Percentiles rank a stretch among this genome's conserved stretches.
phyloP scores from a whole-genome alignment of 2,329 filamentous ascomycete species.

The Xylariaceae sp. region DNA sequence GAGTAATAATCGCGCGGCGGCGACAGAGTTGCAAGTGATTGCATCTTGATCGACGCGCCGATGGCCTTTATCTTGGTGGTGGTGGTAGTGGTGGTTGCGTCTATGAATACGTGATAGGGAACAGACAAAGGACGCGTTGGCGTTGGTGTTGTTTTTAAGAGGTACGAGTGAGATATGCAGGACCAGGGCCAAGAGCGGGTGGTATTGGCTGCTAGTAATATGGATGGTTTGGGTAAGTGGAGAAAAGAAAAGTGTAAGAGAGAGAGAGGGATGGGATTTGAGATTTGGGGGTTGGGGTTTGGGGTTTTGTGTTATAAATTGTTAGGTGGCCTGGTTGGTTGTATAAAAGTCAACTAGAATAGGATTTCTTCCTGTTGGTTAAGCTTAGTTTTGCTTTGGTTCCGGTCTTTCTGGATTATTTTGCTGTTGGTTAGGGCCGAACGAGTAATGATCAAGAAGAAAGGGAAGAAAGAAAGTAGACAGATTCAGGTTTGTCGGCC shows the following conservation, averaged over 20 bases:
- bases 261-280: constrained; percentile 9
- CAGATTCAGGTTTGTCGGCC: constrained; percentile 19
- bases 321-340: constrained; percentile 8
- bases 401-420: neutral
- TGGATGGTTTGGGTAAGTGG: constrained; percentile 14
- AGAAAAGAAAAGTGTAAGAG: constrained; percentile 14
- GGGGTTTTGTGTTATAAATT: constrained; percentile 13
- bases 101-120: constrained; percentile 24
- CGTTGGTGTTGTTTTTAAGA: constrained; percentile 36
- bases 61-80: constrained; percentile 5
- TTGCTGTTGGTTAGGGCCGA: constrained; percentile 1
- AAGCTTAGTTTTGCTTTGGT: neutral
- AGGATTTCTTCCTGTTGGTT: constrained; percentile 5
- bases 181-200: constrained; percentile 28
- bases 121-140: constrained; percentile 36
- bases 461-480: constrained; percentile 5
- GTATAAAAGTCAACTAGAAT: neutral
- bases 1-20: constrained; percentile 41
- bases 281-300: no score
- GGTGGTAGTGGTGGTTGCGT: constrained; percentile 23
- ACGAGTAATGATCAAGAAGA: constrained; percentile 1
- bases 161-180: constrained; percentile 30
- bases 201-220: constrained; percentile 28
- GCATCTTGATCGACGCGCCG: constrained; percentile 34
- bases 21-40: constrained; percentile 34